These are phyloP conservation scores for Hortaea sp. DNA, from an alignment of 2,329 filamentous ascomycete species.

Conservation along the genomic window DNA sequence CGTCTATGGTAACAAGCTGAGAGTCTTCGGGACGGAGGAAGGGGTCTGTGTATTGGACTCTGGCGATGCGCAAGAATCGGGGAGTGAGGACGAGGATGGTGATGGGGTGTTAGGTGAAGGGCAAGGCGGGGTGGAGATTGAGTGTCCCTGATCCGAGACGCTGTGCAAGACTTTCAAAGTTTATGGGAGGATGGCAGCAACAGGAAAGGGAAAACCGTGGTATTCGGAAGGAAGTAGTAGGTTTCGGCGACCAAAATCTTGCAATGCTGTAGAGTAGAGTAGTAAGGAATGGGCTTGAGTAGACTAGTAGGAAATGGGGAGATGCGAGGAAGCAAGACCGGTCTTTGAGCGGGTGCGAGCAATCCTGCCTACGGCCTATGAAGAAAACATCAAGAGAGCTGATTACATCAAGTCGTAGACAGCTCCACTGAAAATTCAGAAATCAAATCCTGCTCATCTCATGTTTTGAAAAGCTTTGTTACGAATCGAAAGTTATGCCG, in stretches of 20 bases:
- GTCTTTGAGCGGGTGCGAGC: slow-evolving; percentile 1
- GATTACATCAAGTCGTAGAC: too few relatives aligned
- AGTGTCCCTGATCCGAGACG: neutral
- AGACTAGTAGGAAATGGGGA: neutral
- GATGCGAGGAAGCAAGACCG: neutral
- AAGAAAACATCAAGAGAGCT: too few relatives aligned
- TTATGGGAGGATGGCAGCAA: too few relatives aligned
- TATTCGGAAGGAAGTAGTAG: too few relatives aligned
- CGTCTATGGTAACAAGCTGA: slow-evolving; percentile 48
- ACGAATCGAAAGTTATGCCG: too few relatives aligned
- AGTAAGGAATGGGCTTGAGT: neutral
- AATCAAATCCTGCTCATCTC: too few relatives aligned
- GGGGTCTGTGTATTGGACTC: slow-evolving; percentile 29
- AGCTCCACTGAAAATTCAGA: too few relatives aligned
- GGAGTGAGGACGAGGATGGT: neutral
- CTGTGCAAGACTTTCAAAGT: too few relatives aligned
- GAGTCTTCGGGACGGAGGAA: slow-evolving; percentile 52
- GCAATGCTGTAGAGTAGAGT: neutral
- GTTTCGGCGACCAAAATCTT: neutral
- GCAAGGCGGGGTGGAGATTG: slow-evolving; percentile 1
- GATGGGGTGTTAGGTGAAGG: neutral
- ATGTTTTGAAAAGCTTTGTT: too few relatives aligned
- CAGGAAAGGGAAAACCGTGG: too few relatives aligned
- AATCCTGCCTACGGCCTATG: neutral
- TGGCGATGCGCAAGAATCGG: neutral